Percentiles rank a stretch among this genome's conserved stretches.
Conservation (phyloP, 2,329 filamentous ascomycete genomes). For the Xylariales sp. region DNA sequence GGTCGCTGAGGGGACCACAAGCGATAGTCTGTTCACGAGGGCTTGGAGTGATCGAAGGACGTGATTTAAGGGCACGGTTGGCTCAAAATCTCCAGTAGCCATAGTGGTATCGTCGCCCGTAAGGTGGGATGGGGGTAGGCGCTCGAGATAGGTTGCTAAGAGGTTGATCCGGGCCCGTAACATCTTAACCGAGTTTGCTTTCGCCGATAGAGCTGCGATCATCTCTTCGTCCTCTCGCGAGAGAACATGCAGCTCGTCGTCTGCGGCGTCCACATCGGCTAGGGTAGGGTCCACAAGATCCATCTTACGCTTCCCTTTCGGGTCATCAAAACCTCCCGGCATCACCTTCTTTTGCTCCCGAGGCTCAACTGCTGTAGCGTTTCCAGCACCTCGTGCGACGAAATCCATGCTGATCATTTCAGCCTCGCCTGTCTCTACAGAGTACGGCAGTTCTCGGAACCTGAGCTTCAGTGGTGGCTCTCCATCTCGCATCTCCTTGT, state of each 20-base stretch:
- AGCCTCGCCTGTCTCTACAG: slow-evolving; percentile 91
- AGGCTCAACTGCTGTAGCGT: slow-evolving; percentile 71
- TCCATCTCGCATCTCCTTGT: slow-evolving; percentile 78
- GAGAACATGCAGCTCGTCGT: slow-evolving; percentile 58
- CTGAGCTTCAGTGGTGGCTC: slow-evolving; percentile 69
- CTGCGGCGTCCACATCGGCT: slow-evolving; percentile 45
- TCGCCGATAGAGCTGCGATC: slow-evolving; percentile 78
- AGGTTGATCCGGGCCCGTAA: slow-evolving; percentile 81
- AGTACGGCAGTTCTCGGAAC: slow-evolving; percentile 87
- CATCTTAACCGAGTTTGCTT: slow-evolving; percentile 94
- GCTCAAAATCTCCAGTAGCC: slow-evolving; percentile 49
- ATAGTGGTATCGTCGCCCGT: slow-evolving; percentile 55
- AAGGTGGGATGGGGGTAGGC: slow-evolving; percentile 74
- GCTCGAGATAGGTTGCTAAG: slow-evolving; percentile 80
- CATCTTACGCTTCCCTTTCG: slow-evolving; percentile 63
- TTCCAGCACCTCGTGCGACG: slow-evolving; percentile 85
- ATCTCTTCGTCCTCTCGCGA: slow-evolving; percentile 70
- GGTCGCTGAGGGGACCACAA: slow-evolving; percentile 78
- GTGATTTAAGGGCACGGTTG: slow-evolving; percentile 68
- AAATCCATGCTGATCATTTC: slow-evolving; percentile 99
- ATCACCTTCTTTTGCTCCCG: slow-evolving; percentile 56
- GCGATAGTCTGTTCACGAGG: slow-evolving; percentile 82
- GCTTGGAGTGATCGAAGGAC: slow-evolving; percentile 91
- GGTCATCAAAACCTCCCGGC: slow-evolving; percentile 57
- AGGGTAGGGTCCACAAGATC: slow-evolving; percentile 50